A percentile compares a stretch with the other conserved stretches of the same genome.
Evolutionary conservation across 2,329 filamentous ascomycete genomes (phyloP).

Genomic region (Kalmusia sp.): DNA sequence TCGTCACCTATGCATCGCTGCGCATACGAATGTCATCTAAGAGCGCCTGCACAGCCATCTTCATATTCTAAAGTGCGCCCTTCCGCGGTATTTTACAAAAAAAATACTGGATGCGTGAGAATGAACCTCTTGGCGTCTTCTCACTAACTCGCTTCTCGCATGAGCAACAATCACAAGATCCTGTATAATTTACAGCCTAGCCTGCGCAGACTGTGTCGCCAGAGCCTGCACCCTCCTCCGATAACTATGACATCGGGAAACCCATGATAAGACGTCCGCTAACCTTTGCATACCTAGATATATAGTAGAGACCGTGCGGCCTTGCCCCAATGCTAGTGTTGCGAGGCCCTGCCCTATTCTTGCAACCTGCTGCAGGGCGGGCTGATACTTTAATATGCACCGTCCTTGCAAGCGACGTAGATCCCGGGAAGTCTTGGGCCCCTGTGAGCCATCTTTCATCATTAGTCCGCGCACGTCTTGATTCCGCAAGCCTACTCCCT

Average conservation of each 20-base stretch:
- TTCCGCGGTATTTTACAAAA: too few species aligned
- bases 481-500: conserved; percentile 8
- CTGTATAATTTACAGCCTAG: conserved; percentile 40
- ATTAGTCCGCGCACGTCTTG: not conserved
- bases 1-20: too few species aligned
- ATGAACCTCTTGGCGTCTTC: too few species aligned
- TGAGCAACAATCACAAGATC: too few species aligned
- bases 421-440: conserved; percentile 20
- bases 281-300: conserved; percentile 19
- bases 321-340: conserved; percentile 19
- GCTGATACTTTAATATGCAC: conserved; percentile 13
- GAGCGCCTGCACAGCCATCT: too few species aligned
- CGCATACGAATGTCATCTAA: too few species aligned
- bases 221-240: conserved; percentile 31
- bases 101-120: too few species aligned
- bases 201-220: conserved; percentile 35
- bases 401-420: conserved; percentile 18
- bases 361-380: conserved; percentile 21
- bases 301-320: conserved; percentile 18
- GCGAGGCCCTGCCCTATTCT: conserved; percentile 25
- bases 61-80: too few species aligned
- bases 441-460: conserved; percentile 14
- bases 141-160: conserved; percentile 17
- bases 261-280: conserved; percentile 29
- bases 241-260: conserved; percentile 38